phyloP scores from a whole-genome alignment of 2,329 filamentous ascomycete genomes.

The Penicillium sclerotigenum region DNA sequence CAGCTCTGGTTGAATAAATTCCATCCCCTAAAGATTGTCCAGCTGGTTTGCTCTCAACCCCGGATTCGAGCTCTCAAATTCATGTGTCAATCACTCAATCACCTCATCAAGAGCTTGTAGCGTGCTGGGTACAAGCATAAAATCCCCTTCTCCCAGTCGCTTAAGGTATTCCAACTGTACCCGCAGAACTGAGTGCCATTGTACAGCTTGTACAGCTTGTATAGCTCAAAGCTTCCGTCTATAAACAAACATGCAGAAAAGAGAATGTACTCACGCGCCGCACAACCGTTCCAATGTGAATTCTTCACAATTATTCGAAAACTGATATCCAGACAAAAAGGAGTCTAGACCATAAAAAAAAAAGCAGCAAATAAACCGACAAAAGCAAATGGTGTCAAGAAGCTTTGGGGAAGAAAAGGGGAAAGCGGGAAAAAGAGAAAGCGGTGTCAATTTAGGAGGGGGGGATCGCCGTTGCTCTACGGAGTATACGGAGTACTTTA shows the following conservation, averaged over 20 bases:
- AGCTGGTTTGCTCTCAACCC: neutral
- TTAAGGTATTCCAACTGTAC: neutral
- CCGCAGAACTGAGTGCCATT: neutral
- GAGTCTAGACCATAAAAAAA: conserved; percentile 11
- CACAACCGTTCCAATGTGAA: neutral
- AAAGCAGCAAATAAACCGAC: conserved; percentile 17
- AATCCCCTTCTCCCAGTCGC: neutral
- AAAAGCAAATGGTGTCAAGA: conserved; percentile 3
- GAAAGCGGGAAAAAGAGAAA: conserved; percentile 24
- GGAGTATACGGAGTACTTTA: no score
- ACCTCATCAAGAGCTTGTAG: neutral
- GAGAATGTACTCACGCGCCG: conserved; percentile 19
- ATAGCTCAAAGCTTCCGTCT: conserved; percentile 4
- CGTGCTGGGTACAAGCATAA: neutral
- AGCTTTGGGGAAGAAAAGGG: conserved; percentile 15
- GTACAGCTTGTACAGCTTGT: neutral
- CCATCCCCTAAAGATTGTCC: neutral
- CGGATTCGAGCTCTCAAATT: neutral
- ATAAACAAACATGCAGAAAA: neutral
- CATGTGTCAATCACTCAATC: neutral
- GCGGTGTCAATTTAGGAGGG: conserved; percentile 22
- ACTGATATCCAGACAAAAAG: conserved; percentile 11
- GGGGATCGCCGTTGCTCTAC: conserved; percentile 22
- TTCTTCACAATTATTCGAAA: neutral
- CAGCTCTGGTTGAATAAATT: neutral